phyloP scores from a whole-genome alignment of 768 basidiomycete species.

The Suillus subluteus region DNA sequence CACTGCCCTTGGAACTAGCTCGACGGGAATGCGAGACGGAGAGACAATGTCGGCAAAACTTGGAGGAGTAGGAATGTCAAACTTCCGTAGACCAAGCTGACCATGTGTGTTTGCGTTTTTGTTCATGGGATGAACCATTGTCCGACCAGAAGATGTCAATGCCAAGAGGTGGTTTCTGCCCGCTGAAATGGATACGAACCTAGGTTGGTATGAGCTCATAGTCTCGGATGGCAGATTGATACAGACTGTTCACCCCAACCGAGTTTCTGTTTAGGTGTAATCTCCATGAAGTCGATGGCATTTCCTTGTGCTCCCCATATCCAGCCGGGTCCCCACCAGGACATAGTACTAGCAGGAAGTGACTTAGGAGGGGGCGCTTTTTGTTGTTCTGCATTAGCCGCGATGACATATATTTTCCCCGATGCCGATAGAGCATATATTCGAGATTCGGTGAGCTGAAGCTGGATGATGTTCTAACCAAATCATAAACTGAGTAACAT shows the following conservation, averaged over 20 bases:
- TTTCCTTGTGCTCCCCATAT: conserved; percentile 53
- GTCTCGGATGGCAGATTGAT: neutral
- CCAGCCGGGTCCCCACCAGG: conserved; percentile 69
- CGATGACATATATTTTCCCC: conserved; percentile 74
- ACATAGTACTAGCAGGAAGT: conserved; percentile 46
- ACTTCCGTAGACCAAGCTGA: conserved; percentile 79
- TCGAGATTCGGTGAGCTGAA: conserved; percentile 61
- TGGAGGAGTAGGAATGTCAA: conserved; percentile 48
- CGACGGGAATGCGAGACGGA: conserved; percentile 45
- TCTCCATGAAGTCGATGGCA: conserved; percentile 58
- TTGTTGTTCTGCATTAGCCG: conserved; percentile 55
- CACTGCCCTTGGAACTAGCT: conserved; percentile 60
- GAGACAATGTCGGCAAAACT: conserved; percentile 20
- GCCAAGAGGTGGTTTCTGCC: conserved; percentile 77
- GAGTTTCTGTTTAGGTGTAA: conserved; percentile 60
- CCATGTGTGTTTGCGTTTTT: conserved; percentile 78
- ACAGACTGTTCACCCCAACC: conserved; percentile 69
- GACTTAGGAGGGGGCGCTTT: conserved; percentile 39
- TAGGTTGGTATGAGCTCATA: conserved; percentile 32
- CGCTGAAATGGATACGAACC: conserved; percentile 74
- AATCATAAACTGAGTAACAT: conserved; percentile 1
- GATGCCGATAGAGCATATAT: conserved; percentile 80
- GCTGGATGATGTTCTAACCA: conserved; percentile 64
- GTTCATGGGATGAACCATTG: conserved; percentile 77
- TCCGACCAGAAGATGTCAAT: conserved; percentile 70